A percentile compares a stretch with the other conserved stretches of the same genome.
These are phyloP conservation scores for Rhizopogon vulgaris DNA, from an alignment of 768 basidiomycete genomes.

Conservation along the genomic window DNA sequence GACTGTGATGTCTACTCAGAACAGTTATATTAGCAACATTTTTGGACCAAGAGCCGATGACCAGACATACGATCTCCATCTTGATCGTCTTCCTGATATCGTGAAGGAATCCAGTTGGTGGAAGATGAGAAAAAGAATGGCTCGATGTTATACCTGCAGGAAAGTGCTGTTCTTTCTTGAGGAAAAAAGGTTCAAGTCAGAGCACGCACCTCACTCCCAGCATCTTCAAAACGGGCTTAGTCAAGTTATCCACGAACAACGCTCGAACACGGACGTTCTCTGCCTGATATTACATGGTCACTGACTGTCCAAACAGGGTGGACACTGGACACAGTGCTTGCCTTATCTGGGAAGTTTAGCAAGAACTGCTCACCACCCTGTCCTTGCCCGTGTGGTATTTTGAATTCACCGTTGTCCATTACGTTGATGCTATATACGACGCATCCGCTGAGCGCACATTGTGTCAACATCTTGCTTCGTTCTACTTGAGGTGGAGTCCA, in stretches of 20 bases:
- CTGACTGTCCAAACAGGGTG: background rate
- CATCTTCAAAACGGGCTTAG: constrained; percentile 24
- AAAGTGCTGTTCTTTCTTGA: too few species aligned
- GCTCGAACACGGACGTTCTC: constrained; percentile 21
- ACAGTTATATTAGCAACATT: background rate
- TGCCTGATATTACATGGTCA: constrained; percentile 13
- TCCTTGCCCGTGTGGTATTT: constrained; percentile 1
- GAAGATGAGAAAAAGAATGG: constrained; percentile 34
- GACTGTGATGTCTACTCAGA: constrained; percentile 23
- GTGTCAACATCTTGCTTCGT: constrained; percentile 26
- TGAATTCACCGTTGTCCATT: constrained; percentile 6
- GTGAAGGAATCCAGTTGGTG: constrained; percentile 53
- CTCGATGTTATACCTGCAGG: constrained; percentile 27
- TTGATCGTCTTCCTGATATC: constrained; percentile 41
- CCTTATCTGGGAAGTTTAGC: constrained; percentile 19
- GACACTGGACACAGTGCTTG: constrained; percentile 4
- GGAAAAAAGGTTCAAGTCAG: background rate
- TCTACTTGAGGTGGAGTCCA: constrained; percentile 43
- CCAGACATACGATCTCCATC: background rate
- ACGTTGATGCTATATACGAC: background rate
- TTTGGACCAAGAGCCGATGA: background rate
- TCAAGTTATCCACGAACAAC: too few species aligned
- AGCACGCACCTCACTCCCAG: constrained; percentile 25
- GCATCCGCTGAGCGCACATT: background rate
- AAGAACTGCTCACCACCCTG: constrained; percentile 15